phyloP scores from a whole-genome alignment of 208 protist genomes.

The Polymyxa betae region DNA sequence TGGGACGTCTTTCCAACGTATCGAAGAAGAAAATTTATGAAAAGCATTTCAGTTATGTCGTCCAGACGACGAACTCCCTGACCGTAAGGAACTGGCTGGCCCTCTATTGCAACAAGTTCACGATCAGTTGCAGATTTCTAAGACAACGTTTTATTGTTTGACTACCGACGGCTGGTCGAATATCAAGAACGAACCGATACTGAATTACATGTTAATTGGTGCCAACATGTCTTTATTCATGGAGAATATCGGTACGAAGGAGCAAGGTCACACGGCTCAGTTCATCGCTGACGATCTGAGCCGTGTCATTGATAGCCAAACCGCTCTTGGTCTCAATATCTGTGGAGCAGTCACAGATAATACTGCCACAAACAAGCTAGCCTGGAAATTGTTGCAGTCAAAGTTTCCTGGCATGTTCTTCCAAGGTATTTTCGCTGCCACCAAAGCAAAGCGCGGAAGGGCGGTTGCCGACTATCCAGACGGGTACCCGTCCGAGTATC shows the following conservation, averaged over 20 bases:
- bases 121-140: no score
- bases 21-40: not conserved
- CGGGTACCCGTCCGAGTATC: not conserved
- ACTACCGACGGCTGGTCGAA: not conserved
- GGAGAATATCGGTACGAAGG: not conserved
- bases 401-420: not conserved
- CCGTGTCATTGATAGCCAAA: not conserved
- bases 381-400: not conserved
- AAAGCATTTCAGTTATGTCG: not conserved
- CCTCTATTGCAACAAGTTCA: no score
- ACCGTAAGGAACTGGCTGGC: not conserved
- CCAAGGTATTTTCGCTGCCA: not conserved
- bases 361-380: not conserved
- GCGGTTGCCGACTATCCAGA: not conserved
- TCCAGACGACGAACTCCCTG: not conserved
- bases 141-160: not conserved
- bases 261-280: not conserved
- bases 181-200: not conserved
- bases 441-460: not conserved
- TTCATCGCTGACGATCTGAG: not conserved
- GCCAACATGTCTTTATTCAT: not conserved
- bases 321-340: not conserved
- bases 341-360: not conserved
- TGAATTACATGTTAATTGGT: not conserved
- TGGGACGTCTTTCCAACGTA: not conserved